Evolutionary conservation across 2,329 filamentous ascomycete genomes (phyloP).

Genomic region (Neobulgaria alba): DNA sequence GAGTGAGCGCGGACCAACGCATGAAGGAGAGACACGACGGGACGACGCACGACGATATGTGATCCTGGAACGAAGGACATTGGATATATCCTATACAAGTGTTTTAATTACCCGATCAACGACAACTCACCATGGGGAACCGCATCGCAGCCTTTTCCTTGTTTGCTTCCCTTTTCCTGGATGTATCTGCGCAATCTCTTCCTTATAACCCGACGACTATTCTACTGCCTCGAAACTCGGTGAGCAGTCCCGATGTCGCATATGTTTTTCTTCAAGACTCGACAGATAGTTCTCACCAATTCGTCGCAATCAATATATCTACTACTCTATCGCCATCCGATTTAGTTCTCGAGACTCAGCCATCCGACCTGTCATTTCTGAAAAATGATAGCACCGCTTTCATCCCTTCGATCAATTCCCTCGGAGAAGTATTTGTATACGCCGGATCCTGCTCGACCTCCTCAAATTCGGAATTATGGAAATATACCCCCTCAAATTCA

Average conservation of each 20-base stretch:
- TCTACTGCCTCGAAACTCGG: slow-evolving; percentile 46
- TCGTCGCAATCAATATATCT: slow-evolving; percentile 60
- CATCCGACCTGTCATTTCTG: slow-evolving; percentile 56
- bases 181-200: slow-evolving; percentile 36
- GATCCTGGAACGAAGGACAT: slow-evolving; percentile 9
- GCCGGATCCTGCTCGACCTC: slow-evolving; percentile 60
- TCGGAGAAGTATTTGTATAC: slow-evolving; percentile 65
- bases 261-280: slow-evolving; percentile 55
- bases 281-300: slow-evolving; percentile 30
- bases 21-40: too few species aligned
- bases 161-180: slow-evolving; percentile 12
- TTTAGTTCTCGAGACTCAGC: slow-evolving; percentile 40
- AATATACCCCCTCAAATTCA: slow-evolving; percentile 43
- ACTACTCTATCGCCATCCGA: slow-evolving; percentile 41
- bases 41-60: slow-evolving; percentile 8
- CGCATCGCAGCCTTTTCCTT: slow-evolving; percentile 12
- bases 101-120: slow-evolving; percentile 8
- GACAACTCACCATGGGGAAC: slow-evolving; percentile 20
- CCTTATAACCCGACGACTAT: slow-evolving; percentile 75
- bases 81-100: slow-evolving; percentile 11
- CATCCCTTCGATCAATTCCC: slow-evolving; percentile 55
- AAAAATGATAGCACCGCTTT: slow-evolving; percentile 47
- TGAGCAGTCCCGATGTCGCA: slow-evolving; percentile 43
- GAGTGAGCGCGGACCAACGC: too few species aligned
- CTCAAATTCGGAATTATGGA: slow-evolving; percentile 55